Base-by-base conservation (phyloP, 176 grass and related monocot genomes). In the Calamus simplicifolius region DNA sequence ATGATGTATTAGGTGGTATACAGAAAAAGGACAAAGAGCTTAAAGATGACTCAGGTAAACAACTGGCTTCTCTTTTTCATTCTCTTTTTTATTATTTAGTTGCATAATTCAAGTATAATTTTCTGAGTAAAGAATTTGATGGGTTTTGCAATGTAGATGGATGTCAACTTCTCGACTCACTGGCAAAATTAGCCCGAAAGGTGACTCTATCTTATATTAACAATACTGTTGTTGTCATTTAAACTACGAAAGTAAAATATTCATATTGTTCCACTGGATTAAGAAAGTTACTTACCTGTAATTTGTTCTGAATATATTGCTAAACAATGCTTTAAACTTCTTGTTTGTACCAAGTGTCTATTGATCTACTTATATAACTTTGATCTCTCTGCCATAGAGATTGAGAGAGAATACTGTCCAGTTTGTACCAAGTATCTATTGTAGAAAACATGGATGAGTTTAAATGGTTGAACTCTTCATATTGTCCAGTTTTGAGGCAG, bases 391-490 rank as follows among this genome's bases (percentile, higher is more conserved):
- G 2, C 25, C 66, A 54, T 76, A 98, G 93, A 88, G 88, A 88
- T 56, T 92, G 69, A 80, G 84, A 72, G 93, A 92, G 84, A 79
- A 75, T n/a, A n/a, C n/a, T n/a, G n/a, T n/a, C n/a, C n/a, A n/a
- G n/a, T n/a, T n/a, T n/a, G n/a, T n/a, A n/a, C n/a, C n/a, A n/a
- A n/a, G n/a, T n/a, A n/a, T n/a, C n/a, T n/a, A n/a, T n/a, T n/a
- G 21, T 23, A 23, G 21, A 23, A 23, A 23, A 23, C 21, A 1
- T 23, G 21, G 21, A 23, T 23, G 21, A 23, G 21, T 23, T 23
- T 23, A 23, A 23, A 23, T 23, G 21, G 21, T 23, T 23, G 21
- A 23, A 23, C 21, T 23, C 21, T 23, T 23, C 21, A 23, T 1
- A 23, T 1, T 23, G 21, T 23, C 21, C 21, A 23, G 21, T 23